Conservation (phyloP, 768 basidiomycete genomes). For the Leucosporidium yakuticum region DNA sequence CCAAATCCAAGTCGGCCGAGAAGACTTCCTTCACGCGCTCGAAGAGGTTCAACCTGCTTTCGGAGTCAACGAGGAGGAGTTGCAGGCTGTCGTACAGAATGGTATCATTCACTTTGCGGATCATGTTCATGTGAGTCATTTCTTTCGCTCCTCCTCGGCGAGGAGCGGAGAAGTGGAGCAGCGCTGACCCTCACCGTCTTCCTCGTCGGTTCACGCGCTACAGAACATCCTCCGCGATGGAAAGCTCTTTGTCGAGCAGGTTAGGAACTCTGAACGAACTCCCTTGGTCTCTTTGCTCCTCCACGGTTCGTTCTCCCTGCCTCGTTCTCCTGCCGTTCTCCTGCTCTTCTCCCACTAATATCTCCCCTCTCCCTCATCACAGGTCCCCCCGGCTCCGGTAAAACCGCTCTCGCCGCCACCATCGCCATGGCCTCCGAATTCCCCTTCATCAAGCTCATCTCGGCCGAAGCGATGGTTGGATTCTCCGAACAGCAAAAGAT, state of each 20-base stretch:
- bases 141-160: not conserved
- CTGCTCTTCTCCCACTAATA: not conserved
- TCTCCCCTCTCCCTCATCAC: not conserved
- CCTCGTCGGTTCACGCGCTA: not conserved
- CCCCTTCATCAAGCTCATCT: constrained; percentile 96
- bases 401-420: constrained; percentile 87
- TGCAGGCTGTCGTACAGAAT: constrained; percentile 85
- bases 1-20: constrained; percentile 75
- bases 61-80: constrained; percentile 94
- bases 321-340: not conserved
- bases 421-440: constrained; percentile 90
- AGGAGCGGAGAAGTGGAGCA: too few species aligned
- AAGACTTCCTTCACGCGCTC: constrained; percentile 82
- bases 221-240: constrained; percentile 84
- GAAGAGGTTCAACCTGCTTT: constrained; percentile 94
- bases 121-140: constrained; percentile 62
- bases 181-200: not conserved
- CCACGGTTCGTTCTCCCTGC: constrained; percentile 50
- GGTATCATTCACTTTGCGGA: constrained; percentile 85
- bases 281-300: constrained; percentile 85
- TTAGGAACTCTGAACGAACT: constrained; percentile 78
- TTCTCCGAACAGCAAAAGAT: constrained; percentile 90
- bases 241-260: constrained; percentile 84
- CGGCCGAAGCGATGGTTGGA: constrained; percentile 95
- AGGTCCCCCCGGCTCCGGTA: constrained; percentile 80